phyloP scores from a whole-genome alignment of 2,329 filamentous ascomycete species.

The Diaporthe vaccinii region DNA sequence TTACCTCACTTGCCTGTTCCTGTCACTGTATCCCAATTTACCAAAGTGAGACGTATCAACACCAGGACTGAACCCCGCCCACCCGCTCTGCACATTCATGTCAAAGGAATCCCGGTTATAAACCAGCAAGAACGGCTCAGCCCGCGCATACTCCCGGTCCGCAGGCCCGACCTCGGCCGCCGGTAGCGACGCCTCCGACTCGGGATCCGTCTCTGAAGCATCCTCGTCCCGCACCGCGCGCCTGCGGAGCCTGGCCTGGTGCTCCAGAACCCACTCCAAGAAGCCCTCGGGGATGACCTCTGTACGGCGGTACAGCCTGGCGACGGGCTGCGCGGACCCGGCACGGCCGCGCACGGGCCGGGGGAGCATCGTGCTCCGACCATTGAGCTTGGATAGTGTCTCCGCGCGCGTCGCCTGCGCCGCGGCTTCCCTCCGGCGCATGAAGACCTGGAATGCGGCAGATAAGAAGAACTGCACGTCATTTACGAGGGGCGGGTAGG shows the following conservation, averaged over 20 bases:
- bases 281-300: neutral
- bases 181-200: neutral
- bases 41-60: neutral
- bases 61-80: neutral
- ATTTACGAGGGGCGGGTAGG: neutral
- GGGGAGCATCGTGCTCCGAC: neutral
- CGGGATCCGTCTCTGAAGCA: neutral
- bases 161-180: neutral
- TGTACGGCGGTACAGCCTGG: neutral
- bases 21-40: too few species aligned
- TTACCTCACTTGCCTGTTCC: neutral
- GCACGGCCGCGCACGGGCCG: neutral
- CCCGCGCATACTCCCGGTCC: neutral
- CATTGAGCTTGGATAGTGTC: neutral
- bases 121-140: neutral
- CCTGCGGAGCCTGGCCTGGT: neutral
- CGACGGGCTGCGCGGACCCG: neutral
- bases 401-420: neutral
- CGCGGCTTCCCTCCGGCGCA: neutral
- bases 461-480: neutral
- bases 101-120: slow-evolving; percentile 29
- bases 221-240: neutral
- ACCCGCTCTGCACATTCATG: slow-evolving; percentile 3
- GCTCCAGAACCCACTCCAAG: neutral
- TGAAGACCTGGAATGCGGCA: neutral